phyloP scores from a whole-genome alignment of 2,329 filamentous ascomycete species.

The Emergomyces orientalis region DNA sequence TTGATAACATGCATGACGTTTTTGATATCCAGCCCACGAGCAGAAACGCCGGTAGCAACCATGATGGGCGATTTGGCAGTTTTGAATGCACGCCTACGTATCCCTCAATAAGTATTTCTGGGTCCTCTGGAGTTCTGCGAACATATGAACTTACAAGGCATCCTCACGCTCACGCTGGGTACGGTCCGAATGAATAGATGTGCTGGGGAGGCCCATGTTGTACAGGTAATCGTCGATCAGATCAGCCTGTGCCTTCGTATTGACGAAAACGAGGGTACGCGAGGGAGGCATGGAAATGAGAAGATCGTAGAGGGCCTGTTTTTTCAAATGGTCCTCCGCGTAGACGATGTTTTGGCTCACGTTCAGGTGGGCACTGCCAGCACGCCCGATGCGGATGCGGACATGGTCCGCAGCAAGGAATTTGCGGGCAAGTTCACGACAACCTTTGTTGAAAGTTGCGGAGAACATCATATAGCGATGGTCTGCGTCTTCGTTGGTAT shows the following conservation, averaged over 20 bases:
- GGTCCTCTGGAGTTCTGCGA: not conserved
- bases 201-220: constrained; percentile 68
- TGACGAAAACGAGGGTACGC: constrained; percentile 84
- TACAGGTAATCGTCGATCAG: constrained; percentile 80
- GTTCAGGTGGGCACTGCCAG: constrained; percentile 72
- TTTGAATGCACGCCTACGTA: constrained; percentile 60
- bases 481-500: constrained; percentile 67
- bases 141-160: constrained; percentile 52
- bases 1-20: constrained; percentile 91
- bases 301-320: constrained; percentile 60
- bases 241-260: constrained; percentile 68
- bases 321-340: constrained; percentile 58
- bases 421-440: constrained; percentile 65
- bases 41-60: constrained; percentile 75
- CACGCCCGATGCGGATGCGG: constrained; percentile 76
- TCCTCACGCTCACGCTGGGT: constrained; percentile 89
- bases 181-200: constrained; percentile 79
- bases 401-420: constrained; percentile 67
- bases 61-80: constrained; percentile 66
- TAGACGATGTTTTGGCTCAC: constrained; percentile 65
- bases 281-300: constrained; percentile 60
- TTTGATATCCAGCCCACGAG: constrained; percentile 79
- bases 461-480: constrained; percentile 76
- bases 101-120: not conserved
- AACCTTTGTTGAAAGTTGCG: constrained; percentile 78